Conservation (phyloP, 768 basidiomycete genomes). For the Tremella fuciformis region DNA sequence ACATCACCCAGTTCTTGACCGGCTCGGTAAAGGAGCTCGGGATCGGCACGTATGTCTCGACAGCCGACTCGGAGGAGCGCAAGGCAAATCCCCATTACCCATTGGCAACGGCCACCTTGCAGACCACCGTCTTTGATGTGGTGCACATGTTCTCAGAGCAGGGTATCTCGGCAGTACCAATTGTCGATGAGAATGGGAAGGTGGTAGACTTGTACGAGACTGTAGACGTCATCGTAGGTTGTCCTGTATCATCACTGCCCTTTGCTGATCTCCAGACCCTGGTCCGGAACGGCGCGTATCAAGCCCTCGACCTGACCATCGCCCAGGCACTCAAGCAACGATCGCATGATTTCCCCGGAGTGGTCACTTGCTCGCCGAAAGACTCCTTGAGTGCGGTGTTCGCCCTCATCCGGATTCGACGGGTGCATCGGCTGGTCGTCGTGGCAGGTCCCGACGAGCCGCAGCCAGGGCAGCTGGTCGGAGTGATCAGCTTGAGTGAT, state of each 20-base stretch:
- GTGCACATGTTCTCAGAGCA: constrained; percentile 97
- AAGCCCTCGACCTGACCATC: constrained; percentile 91
- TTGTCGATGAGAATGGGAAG: constrained; percentile 79
- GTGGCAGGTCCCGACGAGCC: constrained; percentile 60
- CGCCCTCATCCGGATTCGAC: constrained; percentile 83
- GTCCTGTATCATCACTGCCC: neutral
- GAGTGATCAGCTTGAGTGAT: constrained; percentile 51
- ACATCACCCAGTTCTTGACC: constrained; percentile 54
- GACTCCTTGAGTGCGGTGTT: constrained; percentile 89
- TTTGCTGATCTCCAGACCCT: constrained; percentile 65
- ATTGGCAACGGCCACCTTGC: constrained; percentile 82
- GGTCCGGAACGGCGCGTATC: constrained; percentile 88
- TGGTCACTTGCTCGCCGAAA: constrained; percentile 87
- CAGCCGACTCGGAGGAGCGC: constrained; percentile 1
- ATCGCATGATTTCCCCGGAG: constrained; percentile 91
- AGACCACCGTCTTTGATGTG: constrained; percentile 93
- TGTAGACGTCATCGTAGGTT: constrained; percentile 91
- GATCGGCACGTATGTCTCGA: constrained; percentile 85
- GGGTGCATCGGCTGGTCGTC: constrained; percentile 91
- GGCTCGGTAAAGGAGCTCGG: constrained; percentile 58
- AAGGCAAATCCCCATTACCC: constrained; percentile 71
- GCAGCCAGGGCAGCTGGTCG: constrained; percentile 44
- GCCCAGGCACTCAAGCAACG: constrained; percentile 87
- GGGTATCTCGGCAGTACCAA: constrained; percentile 94
- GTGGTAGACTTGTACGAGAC: constrained; percentile 97